Evolutionary conservation across 495 filamentous ascomycete genomes (phyloP).

Genomic region (Penicillium riverlandense): DNA sequence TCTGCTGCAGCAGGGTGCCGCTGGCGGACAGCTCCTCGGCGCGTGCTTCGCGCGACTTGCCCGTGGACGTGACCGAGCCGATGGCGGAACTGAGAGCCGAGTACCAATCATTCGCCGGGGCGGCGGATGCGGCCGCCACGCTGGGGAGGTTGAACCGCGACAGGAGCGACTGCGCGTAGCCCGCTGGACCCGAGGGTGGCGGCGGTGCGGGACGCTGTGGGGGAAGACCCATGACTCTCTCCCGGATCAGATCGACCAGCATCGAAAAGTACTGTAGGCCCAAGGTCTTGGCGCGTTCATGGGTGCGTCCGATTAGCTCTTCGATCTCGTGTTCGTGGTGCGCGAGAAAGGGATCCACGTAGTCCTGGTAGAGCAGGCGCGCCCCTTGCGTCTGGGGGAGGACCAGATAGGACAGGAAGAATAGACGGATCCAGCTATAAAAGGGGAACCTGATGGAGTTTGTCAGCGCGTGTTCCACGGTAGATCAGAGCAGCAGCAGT

Average conservation of each 20-base stretch:
- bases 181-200: constrained; percentile 39
- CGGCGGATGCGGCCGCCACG: constrained; percentile 9
- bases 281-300: constrained; percentile 71
- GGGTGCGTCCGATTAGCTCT: constrained; percentile 71
- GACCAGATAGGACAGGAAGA: constrained; percentile 88
- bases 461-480: constrained; percentile 1
- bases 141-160: constrained; percentile 78
- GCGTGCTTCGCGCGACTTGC: constrained; percentile 40
- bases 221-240: constrained; percentile 63
- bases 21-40: constrained; percentile 49
- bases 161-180: constrained; percentile 73
- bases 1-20: constrained; percentile 59
- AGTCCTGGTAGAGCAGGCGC: constrained; percentile 69
- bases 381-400: constrained; percentile 95
- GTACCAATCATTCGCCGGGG: constrained; percentile 56
- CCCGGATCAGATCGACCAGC: constrained; percentile 65
- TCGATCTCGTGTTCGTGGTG: constrained; percentile 89
- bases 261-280: constrained; percentile 78
- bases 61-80: constrained; percentile 35
- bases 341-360: constrained; percentile 81
- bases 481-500: neutral
- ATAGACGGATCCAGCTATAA: constrained; percentile 85
- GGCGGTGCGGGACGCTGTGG: constrained; percentile 46
- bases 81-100: constrained; percentile 59
- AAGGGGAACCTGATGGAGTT: constrained; percentile 65